A percentile compares a stretch with the other conserved stretches of the same genome.
Conservation (phyloP, 805 yeast genomes). For the Candida germanica region DNA sequence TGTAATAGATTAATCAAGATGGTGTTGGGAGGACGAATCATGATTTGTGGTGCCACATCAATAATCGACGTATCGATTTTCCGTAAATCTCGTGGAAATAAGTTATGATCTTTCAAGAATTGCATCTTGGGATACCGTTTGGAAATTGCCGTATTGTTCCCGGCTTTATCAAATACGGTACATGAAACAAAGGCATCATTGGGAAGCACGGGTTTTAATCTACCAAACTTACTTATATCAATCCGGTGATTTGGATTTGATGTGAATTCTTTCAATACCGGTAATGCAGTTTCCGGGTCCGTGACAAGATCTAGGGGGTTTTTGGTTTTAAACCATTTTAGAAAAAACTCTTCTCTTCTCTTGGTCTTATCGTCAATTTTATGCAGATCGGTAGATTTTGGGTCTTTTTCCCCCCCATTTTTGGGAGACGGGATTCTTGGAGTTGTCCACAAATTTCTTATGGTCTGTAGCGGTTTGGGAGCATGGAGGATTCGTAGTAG, state of each 20-base stretch:
- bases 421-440: no score
- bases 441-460: no score
- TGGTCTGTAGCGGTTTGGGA: no score
- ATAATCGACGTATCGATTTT: conserved; percentile 72
- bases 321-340: background rate
- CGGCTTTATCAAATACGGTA: conserved; percentile 71
- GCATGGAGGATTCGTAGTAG: no score
- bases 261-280: conserved; percentile 14
- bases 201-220: conserved; percentile 43
- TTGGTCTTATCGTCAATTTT: background rate
- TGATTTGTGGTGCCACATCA: conserved; percentile 86
- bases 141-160: conserved; percentile 67
- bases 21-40: conserved; percentile 69
- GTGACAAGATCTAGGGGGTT: conserved; percentile 12
- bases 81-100: conserved; percentile 84
- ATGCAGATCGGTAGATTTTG: no score
- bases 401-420: no score
- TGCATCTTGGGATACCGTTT: conserved; percentile 71
- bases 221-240: conserved; percentile 11
- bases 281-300: conserved; percentile 9
- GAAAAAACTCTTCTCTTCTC: background rate
- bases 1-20: conserved; percentile 81
- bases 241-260: conserved; percentile 13
- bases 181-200: conserved; percentile 63
- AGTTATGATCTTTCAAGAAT: conserved; percentile 63